Base-by-base conservation (phyloP, 2,329 filamentous ascomycete genomes). In the Pestalotiopsis sp. region DNA sequence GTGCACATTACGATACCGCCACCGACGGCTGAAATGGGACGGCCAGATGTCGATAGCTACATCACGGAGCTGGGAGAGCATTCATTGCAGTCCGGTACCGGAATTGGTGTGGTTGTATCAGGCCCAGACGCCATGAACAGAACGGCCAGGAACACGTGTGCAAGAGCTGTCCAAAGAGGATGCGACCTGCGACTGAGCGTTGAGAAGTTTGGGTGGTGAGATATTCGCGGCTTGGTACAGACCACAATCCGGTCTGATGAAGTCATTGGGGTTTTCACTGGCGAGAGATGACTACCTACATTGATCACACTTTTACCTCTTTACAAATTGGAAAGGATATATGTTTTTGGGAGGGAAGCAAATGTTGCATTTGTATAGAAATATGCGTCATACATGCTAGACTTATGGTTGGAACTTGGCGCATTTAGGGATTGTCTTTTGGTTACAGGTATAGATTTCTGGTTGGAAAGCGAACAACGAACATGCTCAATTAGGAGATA, bases 201-300 rank as follows among this genome's bases (percentile, higher is more conserved):
- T 31, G 90, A 92, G 85, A 92, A 92, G 74, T 91, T 91, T 82
- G 89, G 89, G 1, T 92, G 90, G 90, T 36, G 31, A 36, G 31
- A 2, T 31, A 0, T 6, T 2, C 2, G 31, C 31, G 31, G 31
- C 31, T 36, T 9, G 31, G 2, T 9, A 36, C 31, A 36, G 31
- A 36, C 31, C 31, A 36, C 31, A 2, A 36, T 7, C 31, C 31
- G 31, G 9, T 36, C 0, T 36, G 2, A 36, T 9, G 6, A 9
- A 36, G 31, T 36, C 7, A 9, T 36, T 36, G 31, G 6, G 0
- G 9, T 36, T 2, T 36, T 36, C 7, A 9, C 7, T 36, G 31
- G 7, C 9, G 31, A 36, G 2, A 36, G 31, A 36, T 31, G 7
- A 31, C 7, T 31, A 7, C 7, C 7, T 9, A 31, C 9, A 7